Evolutionary conservation across 164 flowering plant species (phyloP), one percentile per base, ranked within the genome.

Genomic region (Tinospora cordifolia): DNA sequence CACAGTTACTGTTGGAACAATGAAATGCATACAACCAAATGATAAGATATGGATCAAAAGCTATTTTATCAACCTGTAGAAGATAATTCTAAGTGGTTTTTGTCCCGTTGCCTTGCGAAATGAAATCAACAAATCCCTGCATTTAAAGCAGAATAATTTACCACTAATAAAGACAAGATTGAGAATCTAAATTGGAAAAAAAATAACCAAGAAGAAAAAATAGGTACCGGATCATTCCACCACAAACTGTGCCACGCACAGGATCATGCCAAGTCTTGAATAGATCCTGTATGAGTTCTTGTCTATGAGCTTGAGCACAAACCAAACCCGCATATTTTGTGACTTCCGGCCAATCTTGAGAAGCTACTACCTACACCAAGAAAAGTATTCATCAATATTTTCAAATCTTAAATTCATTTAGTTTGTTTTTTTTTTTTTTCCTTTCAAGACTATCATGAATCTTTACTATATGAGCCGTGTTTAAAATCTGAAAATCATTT

Each of bases 231-330:
- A 87, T 83, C 90, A 87, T 87, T 71, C 90, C 90, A 72, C 90
- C 90, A 68, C 85, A 83, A 65, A 87, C 83, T 30, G 85, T 83
- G 63, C 90, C 90, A 63, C 88, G 90, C 22, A 82, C 84, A 59
- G 90, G 90, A 72, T 87, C 90, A 6, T 85, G 88, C 90, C 90
- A 87, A 11, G 90, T 87, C 76, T 85, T 87, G 80, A 82, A 87
- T 72, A 87, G 75, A 67, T 87, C 89, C 77, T 87, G 87, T 70
- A 86, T 86, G 74, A 87, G 87, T 76, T 87, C 91, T 69, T 86
- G 88, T 78, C 89, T 79, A 72, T 84, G 88, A 70, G 89, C 84
- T 75, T 87, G 91, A 74, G 91, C 91, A 70, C 88, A 87, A 58
- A 86, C 89, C 63, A 87, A 65, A 46, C 91, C 88, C 8, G 89